Evolutionary conservation across 352 stramenopile species (phyloP), one percentile per base, ranked within the genome.

Genomic region (Phytophthora multivora): DNA sequence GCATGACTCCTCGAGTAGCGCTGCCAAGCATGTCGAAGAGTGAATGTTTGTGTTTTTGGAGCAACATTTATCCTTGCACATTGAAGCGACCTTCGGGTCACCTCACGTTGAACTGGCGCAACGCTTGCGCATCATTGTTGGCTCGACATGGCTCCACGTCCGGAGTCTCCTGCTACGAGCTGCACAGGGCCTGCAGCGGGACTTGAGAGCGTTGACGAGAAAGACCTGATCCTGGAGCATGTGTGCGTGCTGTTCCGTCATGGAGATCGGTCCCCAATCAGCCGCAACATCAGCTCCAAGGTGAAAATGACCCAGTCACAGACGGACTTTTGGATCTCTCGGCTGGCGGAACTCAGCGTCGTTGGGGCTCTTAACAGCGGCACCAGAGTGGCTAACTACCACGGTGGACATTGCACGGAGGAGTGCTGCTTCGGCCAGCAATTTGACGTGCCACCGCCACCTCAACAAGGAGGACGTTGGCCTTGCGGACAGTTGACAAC

Each of bases 211-310:
- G 13, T 64, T 1, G 41, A 69, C 7, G 43, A 68, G 43, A 21
- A 57, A 12, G 57, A 73, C 5, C 56, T 89, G 25, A 47, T 68
- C 60, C 69, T 92, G 30, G 50, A 74, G 41, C 85, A 94, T 35
- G 79, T 94, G 62, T 39, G 84, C n/a, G 75, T 83, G 51, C 63
- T 91, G 57, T 92, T 92, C 51, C 85, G 85, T 11, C 85, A 93
- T 59, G 85, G 85, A 38, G 85, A 93, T 51, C 77, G 85, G 13
- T 90, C 85, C n/a, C 85, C 85, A 4, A 86, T 93, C 69, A 85
- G 79, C 38, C 78, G 77, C 31, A 66, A 57, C 12, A 64, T 91
- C 7, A 79, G 76, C 57, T 7, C 53, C 11, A 75, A 77, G 6
- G 45, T 93, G 49, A 6, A 25, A 16, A 86, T 93, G 69, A 62